phyloP scores from a whole-genome alignment of 352 stramenopile species.

The Pythium rhizo-oryzae region DNA sequence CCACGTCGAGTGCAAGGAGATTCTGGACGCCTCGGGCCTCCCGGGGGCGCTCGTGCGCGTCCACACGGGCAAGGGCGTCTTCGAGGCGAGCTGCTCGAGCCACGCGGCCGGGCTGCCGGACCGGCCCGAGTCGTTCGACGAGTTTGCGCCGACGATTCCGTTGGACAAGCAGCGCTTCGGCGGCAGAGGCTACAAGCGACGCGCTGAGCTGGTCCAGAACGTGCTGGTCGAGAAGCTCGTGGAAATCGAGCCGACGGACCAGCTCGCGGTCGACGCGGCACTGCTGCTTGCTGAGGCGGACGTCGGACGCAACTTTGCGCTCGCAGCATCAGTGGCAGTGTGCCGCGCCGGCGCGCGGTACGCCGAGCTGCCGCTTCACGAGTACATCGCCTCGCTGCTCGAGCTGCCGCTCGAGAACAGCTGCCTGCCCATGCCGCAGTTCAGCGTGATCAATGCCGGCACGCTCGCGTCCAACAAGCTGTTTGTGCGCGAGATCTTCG shows the following conservation, averaged over 20 bases:
- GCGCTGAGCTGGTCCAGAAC: slow-evolving; percentile 37
- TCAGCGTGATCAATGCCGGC: slow-evolving; percentile 74
- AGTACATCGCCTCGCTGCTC: slow-evolving; percentile 57
- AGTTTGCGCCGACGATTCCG: slow-evolving; percentile 30
- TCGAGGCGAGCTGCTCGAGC: slow-evolving; percentile 52
- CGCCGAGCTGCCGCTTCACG: slow-evolving; percentile 46
- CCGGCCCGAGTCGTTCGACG: slow-evolving; percentile 31
- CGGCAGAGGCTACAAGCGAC: slow-evolving; percentile 41
- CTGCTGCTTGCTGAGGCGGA: slow-evolving; percentile 45
- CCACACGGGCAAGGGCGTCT: slow-evolving; percentile 73
- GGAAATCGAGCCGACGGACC: slow-evolving; percentile 49
- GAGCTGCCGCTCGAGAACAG: slow-evolving; percentile 46
- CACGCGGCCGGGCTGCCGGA: slow-evolving; percentile 41
- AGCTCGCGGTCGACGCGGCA: slow-evolving; percentile 41
- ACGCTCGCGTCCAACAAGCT: slow-evolving; percentile 69
- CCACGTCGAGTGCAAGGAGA: slow-evolving; percentile 57
- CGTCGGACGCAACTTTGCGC: slow-evolving; percentile 55
- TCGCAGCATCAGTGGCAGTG: slow-evolving; percentile 61
- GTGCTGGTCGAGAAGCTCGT: slow-evolving; percentile 47
- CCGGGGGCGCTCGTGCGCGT: slow-evolving; percentile 55
- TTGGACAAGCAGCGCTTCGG: slow-evolving; percentile 43
- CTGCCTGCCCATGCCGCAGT: slow-evolving; percentile 71
- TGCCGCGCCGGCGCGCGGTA: slow-evolving; percentile 72
- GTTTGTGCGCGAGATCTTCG: slow-evolving; percentile 64
- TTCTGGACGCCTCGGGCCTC: slow-evolving; percentile 45